These are phyloP conservation scores for Pleurotus djamor DNA, from an alignment of 768 basidiomycete species.

Conservation along the genomic window DNA sequence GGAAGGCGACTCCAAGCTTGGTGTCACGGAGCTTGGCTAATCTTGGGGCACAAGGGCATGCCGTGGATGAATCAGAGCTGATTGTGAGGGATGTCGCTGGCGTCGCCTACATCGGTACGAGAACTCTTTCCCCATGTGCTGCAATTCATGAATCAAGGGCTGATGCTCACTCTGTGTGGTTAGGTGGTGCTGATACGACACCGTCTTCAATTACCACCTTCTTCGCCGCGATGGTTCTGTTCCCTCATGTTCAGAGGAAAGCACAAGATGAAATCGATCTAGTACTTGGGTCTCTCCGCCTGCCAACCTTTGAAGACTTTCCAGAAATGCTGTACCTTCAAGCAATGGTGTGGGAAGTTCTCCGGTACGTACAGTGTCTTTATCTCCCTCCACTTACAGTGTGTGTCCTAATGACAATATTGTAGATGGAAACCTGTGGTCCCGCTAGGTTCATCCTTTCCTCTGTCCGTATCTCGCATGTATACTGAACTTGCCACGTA, in stretches of 20 bases:
- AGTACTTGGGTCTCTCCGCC: slow-evolving; percentile 21
- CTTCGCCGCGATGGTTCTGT: slow-evolving; percentile 24
- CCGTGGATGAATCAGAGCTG: background rate
- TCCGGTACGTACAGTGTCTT: slow-evolving; percentile 8
- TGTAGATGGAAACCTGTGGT: slow-evolving; percentile 9
- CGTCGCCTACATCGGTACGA: slow-evolving; percentile 14
- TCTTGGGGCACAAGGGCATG: slow-evolving; percentile 14
- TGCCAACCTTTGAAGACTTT: slow-evolving; percentile 27
- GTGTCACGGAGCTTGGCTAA: slow-evolving; percentile 5
- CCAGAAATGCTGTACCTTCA: slow-evolving; percentile 25
- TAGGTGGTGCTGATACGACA: slow-evolving; percentile 27
- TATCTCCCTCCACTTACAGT: no score
- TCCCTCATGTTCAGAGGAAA: slow-evolving; percentile 22
- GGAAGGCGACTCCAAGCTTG: slow-evolving; percentile 14
- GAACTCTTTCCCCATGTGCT: no score
- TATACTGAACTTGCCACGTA: background rate
- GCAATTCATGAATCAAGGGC: no score
- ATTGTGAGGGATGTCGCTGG: background rate
- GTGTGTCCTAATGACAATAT: background rate
- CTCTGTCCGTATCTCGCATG: background rate
- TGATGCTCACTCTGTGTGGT: no score
- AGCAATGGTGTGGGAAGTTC: slow-evolving; percentile 26
- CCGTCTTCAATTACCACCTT: slow-evolving; percentile 16
- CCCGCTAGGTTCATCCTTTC: slow-evolving; percentile 12
- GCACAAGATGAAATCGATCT: slow-evolving; percentile 29